A percentile compares a stretch with the other conserved stretches of the same genome.
Conservation (phyloP, 139 green algal species). For the Yamagishiella unicocca region DNA sequence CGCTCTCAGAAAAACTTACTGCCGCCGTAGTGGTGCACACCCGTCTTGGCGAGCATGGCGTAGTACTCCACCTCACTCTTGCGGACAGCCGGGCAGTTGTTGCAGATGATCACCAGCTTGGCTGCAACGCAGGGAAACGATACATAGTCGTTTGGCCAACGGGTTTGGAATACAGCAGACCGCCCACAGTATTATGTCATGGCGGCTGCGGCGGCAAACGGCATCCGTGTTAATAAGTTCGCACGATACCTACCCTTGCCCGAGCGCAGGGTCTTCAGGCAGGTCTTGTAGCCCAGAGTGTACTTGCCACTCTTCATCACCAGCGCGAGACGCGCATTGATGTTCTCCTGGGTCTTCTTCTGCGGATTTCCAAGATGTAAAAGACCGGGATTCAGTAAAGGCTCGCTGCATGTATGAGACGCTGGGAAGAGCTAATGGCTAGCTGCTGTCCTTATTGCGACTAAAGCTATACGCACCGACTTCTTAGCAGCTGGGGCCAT, state of each 20-base stretch:
- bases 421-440: neutral
- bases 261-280: constrained; percentile 95
- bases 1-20: constrained; percentile 73
- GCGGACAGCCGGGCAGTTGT: constrained; percentile 95
- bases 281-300: constrained; percentile 99
- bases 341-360: constrained; percentile 97
- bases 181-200: no score
- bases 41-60: constrained; percentile 99
- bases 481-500: constrained; percentile 66
- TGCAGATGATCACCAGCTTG: constrained; percentile 98
- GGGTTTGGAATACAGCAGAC: no score
- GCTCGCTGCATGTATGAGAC: no score
- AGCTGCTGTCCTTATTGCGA: neutral
- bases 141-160: no score
- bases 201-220: neutral
- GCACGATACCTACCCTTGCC: constrained; percentile 85
- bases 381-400: neutral
- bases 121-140: constrained; percentile 71
- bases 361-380: constrained; percentile 44
- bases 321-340: constrained; percentile 96
- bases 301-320: constrained; percentile 99
- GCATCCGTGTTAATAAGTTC: neutral
- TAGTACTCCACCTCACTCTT: constrained; percentile 99
- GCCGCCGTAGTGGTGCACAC: constrained; percentile 98
- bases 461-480: constrained; percentile 55